Evolutionary conservation across 2,329 filamentous ascomycete genomes (phyloP).

Genomic region (Aspergillus versicolor): DNA sequence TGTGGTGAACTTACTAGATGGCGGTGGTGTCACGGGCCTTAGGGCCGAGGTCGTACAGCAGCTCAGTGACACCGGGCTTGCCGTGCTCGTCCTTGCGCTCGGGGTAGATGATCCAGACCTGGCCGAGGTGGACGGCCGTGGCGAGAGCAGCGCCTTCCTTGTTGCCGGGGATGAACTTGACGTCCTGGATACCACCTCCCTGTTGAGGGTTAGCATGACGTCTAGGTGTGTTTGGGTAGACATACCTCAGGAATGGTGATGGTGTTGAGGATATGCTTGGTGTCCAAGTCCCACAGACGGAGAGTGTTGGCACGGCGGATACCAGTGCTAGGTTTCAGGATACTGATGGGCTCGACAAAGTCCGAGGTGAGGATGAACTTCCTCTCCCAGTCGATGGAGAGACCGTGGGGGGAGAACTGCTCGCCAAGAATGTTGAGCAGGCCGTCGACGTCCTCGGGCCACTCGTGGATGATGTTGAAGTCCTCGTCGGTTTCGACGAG

Average conservation of each 20-base stretch:
- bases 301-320: constrained; percentile 58
- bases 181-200: constrained; percentile 51
- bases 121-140: constrained; percentile 59
- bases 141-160: constrained; percentile 58
- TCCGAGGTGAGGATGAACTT: constrained; percentile 62
- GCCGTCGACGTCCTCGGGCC: constrained; percentile 57
- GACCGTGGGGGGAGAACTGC: constrained; percentile 63
- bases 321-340: constrained; percentile 59
- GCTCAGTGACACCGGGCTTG: constrained; percentile 58
- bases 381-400: constrained; percentile 58
- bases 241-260: constrained; percentile 58
- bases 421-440: constrained; percentile 58
- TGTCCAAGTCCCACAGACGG: constrained; percentile 57
- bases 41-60: constrained; percentile 53
- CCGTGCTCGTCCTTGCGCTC: constrained; percentile 56
- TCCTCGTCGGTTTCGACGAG: constrained; percentile 60
- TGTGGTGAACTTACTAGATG: constrained; percentile 50
- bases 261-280: constrained; percentile 58
- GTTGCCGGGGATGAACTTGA: constrained; percentile 65
- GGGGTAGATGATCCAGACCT: constrained; percentile 67
- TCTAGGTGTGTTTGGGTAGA: neutral
- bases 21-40: constrained; percentile 57
- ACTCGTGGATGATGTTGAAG: constrained; percentile 63
- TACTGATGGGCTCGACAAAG: constrained; percentile 61
- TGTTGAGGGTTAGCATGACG: constrained; percentile 11